These are phyloP conservation scores for Daedaleopsis nitida DNA, from an alignment of 768 basidiomycete genomes.

Conservation along the genomic window DNA sequence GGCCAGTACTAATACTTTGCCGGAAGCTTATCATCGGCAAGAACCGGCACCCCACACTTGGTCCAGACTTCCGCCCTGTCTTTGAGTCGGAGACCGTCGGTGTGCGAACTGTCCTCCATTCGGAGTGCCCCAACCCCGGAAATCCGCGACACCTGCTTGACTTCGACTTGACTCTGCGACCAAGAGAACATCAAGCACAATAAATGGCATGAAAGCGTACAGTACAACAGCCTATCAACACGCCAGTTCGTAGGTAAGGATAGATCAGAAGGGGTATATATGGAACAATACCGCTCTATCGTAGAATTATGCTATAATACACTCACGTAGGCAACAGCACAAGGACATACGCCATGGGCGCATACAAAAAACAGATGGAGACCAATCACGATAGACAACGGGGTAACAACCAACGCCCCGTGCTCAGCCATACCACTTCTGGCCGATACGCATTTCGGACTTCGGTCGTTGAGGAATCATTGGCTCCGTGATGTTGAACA, in stretches of 20 bases:
- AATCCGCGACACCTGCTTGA: no score
- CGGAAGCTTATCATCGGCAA: constrained; percentile 18
- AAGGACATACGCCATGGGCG: neutral
- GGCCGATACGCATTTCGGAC: constrained; percentile 55
- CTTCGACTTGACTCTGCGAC: no score
- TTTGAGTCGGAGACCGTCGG: no score
- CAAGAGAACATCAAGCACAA: no score
- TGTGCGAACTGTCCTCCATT: neutral
- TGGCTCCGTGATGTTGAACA: constrained; percentile 77
- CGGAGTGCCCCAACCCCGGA: neutral
- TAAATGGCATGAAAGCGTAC: no score
- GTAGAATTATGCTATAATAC: constrained; percentile 15
- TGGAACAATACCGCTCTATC: neutral
- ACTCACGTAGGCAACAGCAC: constrained; percentile 5
- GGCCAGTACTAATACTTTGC: neutral
- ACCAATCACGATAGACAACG: no score
- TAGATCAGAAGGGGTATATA: no score
- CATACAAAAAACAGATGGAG: no score
- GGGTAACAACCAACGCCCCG: no score
- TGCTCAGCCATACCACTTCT: constrained; percentile 73
- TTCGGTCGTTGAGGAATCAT: constrained; percentile 75
- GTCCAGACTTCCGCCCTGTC: constrained; percentile 1
- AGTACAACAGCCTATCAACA: no score
- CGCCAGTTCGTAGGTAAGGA: no score
- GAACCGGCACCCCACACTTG: neutral